Evolutionary conservation across 331 rosid species (phyloP).

Genomic region (Arachis monticola): DNA sequence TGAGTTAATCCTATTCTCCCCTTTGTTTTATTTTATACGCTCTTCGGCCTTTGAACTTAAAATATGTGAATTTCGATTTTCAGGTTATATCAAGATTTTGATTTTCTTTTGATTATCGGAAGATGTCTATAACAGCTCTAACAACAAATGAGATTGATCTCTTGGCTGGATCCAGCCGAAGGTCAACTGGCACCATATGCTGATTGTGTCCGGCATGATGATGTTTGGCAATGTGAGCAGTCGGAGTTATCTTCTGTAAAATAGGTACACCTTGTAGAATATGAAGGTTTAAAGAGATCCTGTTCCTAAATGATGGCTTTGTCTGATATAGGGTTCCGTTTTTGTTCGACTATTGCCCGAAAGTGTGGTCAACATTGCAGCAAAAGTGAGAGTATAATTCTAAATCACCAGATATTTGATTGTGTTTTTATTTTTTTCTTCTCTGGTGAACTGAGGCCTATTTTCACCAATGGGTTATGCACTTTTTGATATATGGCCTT

Average conservation of each 20-base stretch:
- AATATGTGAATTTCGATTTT: conserved; percentile 25
- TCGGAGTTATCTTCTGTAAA: conserved; percentile 26
- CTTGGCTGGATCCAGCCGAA: conserved; percentile 7
- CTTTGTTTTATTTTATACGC: conserved; percentile 11
- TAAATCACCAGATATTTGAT: conserved; percentile 29
- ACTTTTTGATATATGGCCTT: background rate
- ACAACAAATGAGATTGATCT: background rate
- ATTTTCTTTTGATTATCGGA: conserved; percentile 16
- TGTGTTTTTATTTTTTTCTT: background rate
- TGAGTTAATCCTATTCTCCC: background rate
- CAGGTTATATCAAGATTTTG: conserved; percentile 47
- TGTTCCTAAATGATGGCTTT: conserved; percentile 7
- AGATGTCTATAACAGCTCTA: background rate
- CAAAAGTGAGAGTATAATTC: conserved; percentile 23
- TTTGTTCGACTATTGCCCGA: conserved; percentile 4
- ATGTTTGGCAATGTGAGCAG: conserved; percentile 18
- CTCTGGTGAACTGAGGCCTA: background rate
- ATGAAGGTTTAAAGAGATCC: conserved; percentile 26
- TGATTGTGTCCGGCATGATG: conserved; percentile 18
- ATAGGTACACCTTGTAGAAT: conserved; percentile 29
- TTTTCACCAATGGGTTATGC: conserved; percentile 11
- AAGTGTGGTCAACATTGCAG: background rate
- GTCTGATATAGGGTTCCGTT: conserved; percentile 21
- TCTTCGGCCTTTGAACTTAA: conserved; percentile 19
- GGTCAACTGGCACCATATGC: conserved; percentile 21